Conservation (phyloP, 2,329 filamentous ascomycete genomes). For the Passalora sequoiae region DNA sequence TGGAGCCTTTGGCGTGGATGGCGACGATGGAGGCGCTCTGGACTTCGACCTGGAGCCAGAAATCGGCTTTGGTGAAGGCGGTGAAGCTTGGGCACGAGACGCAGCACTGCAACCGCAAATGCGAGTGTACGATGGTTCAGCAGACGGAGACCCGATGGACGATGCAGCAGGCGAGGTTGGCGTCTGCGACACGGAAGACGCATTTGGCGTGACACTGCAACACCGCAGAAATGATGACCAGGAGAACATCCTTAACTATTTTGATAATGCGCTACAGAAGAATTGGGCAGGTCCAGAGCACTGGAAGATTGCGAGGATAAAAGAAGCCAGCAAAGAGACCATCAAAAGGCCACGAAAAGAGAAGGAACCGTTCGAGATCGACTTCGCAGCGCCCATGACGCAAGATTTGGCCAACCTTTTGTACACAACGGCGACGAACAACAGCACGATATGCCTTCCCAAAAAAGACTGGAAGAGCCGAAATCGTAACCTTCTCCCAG, state of each 20-base stretch:
- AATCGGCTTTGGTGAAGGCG: slow-evolving; percentile 87
- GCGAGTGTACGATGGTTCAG: slow-evolving; percentile 63
- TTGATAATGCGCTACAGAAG: slow-evolving; percentile 92
- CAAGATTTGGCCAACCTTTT: slow-evolving; percentile 66
- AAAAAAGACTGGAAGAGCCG: slow-evolving; percentile 97
- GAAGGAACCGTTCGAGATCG: slow-evolving; percentile 92
- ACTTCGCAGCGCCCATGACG: slow-evolving; percentile 74
- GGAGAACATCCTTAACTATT: slow-evolving; percentile 95
- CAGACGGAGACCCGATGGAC: slow-evolving; percentile 51
- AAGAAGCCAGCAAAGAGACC: slow-evolving; percentile 57
- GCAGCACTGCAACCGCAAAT: slow-evolving; percentile 82
- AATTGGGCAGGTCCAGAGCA: slow-evolving; percentile 99
- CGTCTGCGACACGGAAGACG: slow-evolving; percentile 56
- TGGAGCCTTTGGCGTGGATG: slow-evolving; percentile 53
- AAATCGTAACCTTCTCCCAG: slow-evolving; percentile 83
- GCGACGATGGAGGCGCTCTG: slow-evolving; percentile 65
- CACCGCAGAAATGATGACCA: slow-evolving; percentile 62
- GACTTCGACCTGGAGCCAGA: slow-evolving; percentile 57
- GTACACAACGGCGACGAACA: slow-evolving; percentile 75
- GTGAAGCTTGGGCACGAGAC: slow-evolving; percentile 90
- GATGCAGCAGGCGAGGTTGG: slow-evolving; percentile 43
- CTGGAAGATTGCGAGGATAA: slow-evolving; percentile 94
- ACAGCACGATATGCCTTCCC: slow-evolving; percentile 74
- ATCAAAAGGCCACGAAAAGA: slow-evolving; percentile 79
- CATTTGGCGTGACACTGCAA: slow-evolving; percentile 74